Conservation (phyloP, 1,284 basidiomycete genomes). For the Kwoniella shivajii region DNA sequence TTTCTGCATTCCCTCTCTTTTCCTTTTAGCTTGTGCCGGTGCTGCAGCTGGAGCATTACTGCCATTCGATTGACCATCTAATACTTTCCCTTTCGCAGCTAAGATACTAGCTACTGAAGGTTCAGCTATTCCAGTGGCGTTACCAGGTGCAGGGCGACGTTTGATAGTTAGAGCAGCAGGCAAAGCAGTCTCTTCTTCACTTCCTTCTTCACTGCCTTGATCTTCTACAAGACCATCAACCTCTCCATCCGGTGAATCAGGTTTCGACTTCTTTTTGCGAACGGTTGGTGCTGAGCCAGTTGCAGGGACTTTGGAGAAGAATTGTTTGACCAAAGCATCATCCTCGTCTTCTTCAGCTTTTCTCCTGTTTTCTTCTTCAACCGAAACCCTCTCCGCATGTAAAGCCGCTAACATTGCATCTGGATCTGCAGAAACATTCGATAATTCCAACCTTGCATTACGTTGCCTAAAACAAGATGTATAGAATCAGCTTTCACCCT, state of each 20-base stretch:
- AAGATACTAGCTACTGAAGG: conserved; percentile 71
- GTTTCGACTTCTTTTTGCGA: conserved; percentile 33
- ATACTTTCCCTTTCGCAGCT: conserved; percentile 67
- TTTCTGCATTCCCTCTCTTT: conserved; percentile 51
- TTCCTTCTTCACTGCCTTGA: conserved; percentile 21
- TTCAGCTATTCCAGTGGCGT: conserved; percentile 53
- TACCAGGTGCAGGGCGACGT: conserved; percentile 63
- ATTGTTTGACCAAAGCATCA: conserved; percentile 79
- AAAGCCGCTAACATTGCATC: conserved; percentile 41
- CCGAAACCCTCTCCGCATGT: conserved; percentile 51
- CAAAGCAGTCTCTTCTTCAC: conserved; percentile 22
- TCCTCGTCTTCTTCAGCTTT: conserved; percentile 83
- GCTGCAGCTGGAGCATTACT: conserved; percentile 37
- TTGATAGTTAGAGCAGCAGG: conserved; percentile 67
- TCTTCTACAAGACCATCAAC: conserved; percentile 18
- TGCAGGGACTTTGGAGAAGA: conserved; percentile 73
- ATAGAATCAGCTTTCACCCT: conserved; percentile 11
- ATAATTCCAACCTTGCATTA: conserved; percentile 86
- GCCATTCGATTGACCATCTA: conserved; percentile 53
- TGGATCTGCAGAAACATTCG: conserved; percentile 59
- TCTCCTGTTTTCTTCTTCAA: conserved; percentile 58
- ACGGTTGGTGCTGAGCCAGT: conserved; percentile 47
- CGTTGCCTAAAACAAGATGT: conserved; percentile 52
- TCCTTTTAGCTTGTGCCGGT: conserved; percentile 63
- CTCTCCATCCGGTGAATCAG: conserved; percentile 22